Conservation (phyloP, 495 filamentous ascomycete genomes). For the Podospora pseudopauciseta region DNA sequence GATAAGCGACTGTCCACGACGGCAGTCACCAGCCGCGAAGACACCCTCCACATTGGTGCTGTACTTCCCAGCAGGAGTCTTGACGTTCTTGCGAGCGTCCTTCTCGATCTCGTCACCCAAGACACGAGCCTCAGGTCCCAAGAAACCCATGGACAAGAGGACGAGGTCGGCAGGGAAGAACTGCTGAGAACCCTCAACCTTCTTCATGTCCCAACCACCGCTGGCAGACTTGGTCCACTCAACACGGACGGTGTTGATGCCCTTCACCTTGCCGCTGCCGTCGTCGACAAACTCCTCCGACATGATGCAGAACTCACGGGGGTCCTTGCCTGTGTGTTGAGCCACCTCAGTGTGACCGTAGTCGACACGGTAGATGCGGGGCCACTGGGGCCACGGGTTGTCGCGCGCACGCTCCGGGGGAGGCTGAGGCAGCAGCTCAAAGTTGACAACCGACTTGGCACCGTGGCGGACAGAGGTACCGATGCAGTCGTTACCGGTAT, state of each 20-base stretch:
- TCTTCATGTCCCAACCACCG: conserved; percentile 99
- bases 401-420: conserved; percentile 90
- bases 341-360: conserved; percentile 97
- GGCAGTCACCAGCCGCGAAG: conserved; percentile 95
- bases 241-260: conserved; percentile 95
- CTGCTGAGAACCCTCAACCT: conserved; percentile 88
- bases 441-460: conserved; percentile 95
- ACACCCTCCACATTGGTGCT: conserved; percentile 83
- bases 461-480: conserved; percentile 97
- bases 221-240: conserved; percentile 90
- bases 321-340: conserved; percentile 95
- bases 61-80: conserved; percentile 89
- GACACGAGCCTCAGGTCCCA: conserved; percentile 89
- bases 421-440: conserved; percentile 93
- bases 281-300: conserved; percentile 96
- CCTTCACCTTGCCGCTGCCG: conserved; percentile 82
- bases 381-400: conserved; percentile 99
- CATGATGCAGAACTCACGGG: conserved; percentile 98
- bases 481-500: conserved; percentile 99
- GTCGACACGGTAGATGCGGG: conserved; percentile 95
- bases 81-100: conserved; percentile 94
- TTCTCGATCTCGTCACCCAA: conserved; percentile 85
- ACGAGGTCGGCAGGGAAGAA: conserved; percentile 98
- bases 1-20: conserved; percentile 93
- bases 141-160: conserved; percentile 96